Percentiles rank a stretch among this genome's conserved stretches.
phyloP scores from a whole-genome alignment of 2,329 filamentous ascomycete genomes.

The Coleophoma crateriformis region DNA sequence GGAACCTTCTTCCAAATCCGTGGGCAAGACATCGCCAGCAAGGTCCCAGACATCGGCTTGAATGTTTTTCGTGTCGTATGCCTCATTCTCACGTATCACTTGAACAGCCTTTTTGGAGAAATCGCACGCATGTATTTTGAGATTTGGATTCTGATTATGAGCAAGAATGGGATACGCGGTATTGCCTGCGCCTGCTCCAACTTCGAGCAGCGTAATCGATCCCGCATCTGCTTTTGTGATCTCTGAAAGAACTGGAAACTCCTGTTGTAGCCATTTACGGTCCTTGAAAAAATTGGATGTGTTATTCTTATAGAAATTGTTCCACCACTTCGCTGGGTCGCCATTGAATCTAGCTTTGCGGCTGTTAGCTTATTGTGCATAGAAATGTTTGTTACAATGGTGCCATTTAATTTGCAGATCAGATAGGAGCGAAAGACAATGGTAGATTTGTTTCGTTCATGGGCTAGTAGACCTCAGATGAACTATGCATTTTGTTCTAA shows the following conservation, averaged over 20 bases:
- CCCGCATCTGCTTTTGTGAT: constrained; percentile 68
- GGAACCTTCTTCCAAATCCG: constrained; percentile 67
- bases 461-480: constrained; percentile 51
- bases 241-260: constrained; percentile 82
- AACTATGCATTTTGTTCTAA: constrained; percentile 57
- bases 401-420: constrained; percentile 32
- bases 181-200: constrained; percentile 93
- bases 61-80: constrained; percentile 68
- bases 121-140: constrained; percentile 91
- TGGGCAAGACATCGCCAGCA: constrained; percentile 66
- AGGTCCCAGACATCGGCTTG: constrained; percentile 95
- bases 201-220: constrained; percentile 70
- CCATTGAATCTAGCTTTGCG: constrained; percentile 72
- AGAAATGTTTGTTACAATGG: constrained; percentile 4
- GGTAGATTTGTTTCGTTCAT: constrained; percentile 53
- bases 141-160: constrained; percentile 73
- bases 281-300: constrained; percentile 98
- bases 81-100: constrained; percentile 76
- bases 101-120: constrained; percentile 95
- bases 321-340: constrained; percentile 95
- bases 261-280: constrained; percentile 92
- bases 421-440: constrained; percentile 73
- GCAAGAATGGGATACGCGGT: constrained; percentile 88
- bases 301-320: constrained; percentile 97
- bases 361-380: constrained; percentile 32